phyloP scores from a whole-genome alignment of 768 basidiomycete genomes.

The Omphalotus guepiniiformis region DNA sequence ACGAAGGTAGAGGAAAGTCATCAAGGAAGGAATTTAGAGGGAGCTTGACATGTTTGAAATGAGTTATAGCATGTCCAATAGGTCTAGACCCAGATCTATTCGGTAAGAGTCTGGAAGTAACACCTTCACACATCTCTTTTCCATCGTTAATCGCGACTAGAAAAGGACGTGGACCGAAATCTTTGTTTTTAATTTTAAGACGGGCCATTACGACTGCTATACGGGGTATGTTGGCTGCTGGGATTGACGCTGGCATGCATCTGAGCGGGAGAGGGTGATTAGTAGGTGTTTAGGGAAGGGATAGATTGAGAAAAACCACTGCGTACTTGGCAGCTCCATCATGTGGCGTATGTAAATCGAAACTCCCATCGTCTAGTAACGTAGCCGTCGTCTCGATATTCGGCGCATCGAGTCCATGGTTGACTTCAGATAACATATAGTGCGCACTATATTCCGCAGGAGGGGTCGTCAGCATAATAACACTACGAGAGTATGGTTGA shows the following conservation, averaged over 20 bases:
- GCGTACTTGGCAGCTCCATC: conserved; percentile 30
- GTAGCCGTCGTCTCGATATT: conserved; percentile 38
- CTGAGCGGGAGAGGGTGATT: no score
- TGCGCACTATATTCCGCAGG: conserved; percentile 17
- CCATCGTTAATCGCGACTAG: conserved; percentile 29
- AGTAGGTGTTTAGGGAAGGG: no score
- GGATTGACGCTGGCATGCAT: conserved; percentile 31
- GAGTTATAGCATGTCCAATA: conserved; percentile 31
- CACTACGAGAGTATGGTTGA: not conserved
- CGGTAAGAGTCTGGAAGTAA: conserved; percentile 21
- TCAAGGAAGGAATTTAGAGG: conserved; percentile 24
- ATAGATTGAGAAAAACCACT: no score
- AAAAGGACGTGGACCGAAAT: conserved; percentile 28
- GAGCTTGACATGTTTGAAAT: conserved; percentile 29
- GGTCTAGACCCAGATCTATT: conserved; percentile 28
- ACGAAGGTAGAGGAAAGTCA: no score
- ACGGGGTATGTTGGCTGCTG: conserved; percentile 24
- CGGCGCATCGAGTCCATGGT: conserved; percentile 33
- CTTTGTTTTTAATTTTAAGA: conserved; percentile 24
- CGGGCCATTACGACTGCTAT: conserved; percentile 31
- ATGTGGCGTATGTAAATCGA: conserved; percentile 28
- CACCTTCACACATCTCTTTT: conserved; percentile 23
- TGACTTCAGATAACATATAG: conserved; percentile 31
- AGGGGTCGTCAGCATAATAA: not conserved
- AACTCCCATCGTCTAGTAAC: conserved; percentile 23